Base-by-base conservation (phyloP, 352 stramenopile species). In the Pythium phragmiticola region DNA sequence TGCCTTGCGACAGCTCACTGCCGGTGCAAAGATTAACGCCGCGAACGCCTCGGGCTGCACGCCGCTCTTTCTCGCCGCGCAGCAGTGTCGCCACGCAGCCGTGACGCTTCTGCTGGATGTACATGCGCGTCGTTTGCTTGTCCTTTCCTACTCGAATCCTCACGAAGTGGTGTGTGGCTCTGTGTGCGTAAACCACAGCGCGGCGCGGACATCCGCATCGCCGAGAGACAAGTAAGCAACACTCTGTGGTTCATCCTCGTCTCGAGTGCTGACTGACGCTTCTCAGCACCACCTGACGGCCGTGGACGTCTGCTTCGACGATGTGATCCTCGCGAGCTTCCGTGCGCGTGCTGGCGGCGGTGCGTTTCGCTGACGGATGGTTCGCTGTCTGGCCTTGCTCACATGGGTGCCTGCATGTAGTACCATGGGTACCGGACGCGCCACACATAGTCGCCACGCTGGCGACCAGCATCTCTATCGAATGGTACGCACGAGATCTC, bases 21-120 rank as follows among this genome's bases (percentile, higher is more conserved):
- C 41, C 9, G 81, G 82, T 16, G 81, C 82, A 11, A 90, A 73
- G 28, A 63, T 89, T 39, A 90, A 93, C 54, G 60, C 51, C 0
- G 63, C 62, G 33, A 93, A 93, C 42, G 70, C 49, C 0, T 60
- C 68, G 9, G 82, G 80, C 8, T 93, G 82, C 56, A 90, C 84
- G 2, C 68, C 84, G 28, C 55, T 92, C 16, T 92, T 92, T 63
- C 82, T 87, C n/a, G 84, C 82, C 1, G 65, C 72, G 3, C 83
- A 92, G 61, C 80, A 92, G 66, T 81, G 77, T 3, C 72, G 74
- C 16, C 17, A 66, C 4, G 49, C 57, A 4, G 78, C 87, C 2
- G 77, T 86, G 42, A 50, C 74, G 16, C 49, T 88, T 5, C 54
- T 92, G 7, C 61, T 92, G 4, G 67, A 90, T 75, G 82, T 87